phyloP scores from a whole-genome alignment of 2,329 filamentous ascomycete genomes.

The Talaromyces piceae region DNA sequence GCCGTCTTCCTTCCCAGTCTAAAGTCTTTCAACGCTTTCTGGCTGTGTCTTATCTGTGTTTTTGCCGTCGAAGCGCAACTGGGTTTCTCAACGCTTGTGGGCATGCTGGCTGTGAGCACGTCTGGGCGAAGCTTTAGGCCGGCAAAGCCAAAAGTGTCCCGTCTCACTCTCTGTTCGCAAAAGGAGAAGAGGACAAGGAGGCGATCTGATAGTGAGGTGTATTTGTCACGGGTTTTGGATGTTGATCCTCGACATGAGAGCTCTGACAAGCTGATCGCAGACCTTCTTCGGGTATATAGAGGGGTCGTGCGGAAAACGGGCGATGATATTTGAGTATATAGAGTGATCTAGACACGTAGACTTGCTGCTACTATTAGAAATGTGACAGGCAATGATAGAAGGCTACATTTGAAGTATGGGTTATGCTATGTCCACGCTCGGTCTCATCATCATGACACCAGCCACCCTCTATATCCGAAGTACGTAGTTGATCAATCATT shows the following conservation, averaged over 20 bases:
- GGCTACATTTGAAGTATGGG: too few relatives aligned
- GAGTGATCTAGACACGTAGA: too few relatives aligned
- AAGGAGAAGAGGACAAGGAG: not conserved
- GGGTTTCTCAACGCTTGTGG: conserved; percentile 2
- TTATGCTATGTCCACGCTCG: too few relatives aligned
- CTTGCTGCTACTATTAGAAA: too few relatives aligned
- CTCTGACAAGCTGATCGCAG: not conserved
- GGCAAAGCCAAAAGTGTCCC: not conserved
- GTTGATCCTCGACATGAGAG: not conserved
- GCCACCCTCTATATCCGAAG: too few relatives aligned
- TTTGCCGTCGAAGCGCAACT: conserved; percentile 2
- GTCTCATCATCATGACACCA: too few relatives aligned
- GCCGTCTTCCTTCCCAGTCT: conserved; percentile 8
- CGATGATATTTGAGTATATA: not conserved
- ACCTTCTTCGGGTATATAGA: not conserved
- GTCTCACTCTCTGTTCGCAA: not conserved
- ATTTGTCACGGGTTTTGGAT: not conserved
- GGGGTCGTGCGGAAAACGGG: not conserved
- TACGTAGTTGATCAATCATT: too few relatives aligned
- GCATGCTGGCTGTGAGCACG: not conserved
- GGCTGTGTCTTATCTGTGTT: conserved; percentile 10
- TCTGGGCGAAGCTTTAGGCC: not conserved
- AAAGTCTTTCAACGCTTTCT: conserved; percentile 10
- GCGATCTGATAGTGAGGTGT: not conserved
- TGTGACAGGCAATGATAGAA: too few relatives aligned